Evolutionary conservation across 1,139 yeast genomes (phyloP), one percentile per base, ranked within the genome.

Genomic region (Arxiozyma telluris): DNA sequence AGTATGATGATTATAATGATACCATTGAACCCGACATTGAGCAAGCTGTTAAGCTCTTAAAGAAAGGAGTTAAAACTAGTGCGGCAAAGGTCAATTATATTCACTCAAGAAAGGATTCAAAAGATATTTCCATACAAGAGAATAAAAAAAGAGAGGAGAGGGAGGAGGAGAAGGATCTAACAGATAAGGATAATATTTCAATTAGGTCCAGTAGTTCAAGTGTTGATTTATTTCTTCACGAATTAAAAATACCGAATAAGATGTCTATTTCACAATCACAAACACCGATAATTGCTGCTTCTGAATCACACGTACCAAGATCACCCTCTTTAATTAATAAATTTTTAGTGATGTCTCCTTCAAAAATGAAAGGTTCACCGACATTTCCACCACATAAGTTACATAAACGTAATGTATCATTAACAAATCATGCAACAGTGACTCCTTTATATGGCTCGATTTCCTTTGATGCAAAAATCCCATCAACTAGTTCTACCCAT

Each of bases 11-110:
- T 15, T 43, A 42, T 44, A 42, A 51, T 44, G 47, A 47, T 5
- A 53, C 58, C 6, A 44, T 59, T 17, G 62, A 57, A 25, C 63
- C 65, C 11, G 56, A 55, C 22, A 57, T 62, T 21, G 61, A 60
- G 47, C 56, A 61, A 48, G 65, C 65, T 8, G 60, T 59, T 1
- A 47, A 56, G 41, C 50, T 61, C 2, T 51, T 61, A 22, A 59
- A 53, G 44, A 50, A 51, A 25, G 62, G 61, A 30, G 58, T 59
- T 52, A 45, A 44, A 41, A 41, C 50, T 11, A 43, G 25, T 18
- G 47, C 11, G 18, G 22, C 57, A 17, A 41, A 48, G 30, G 47
- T 48, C 41, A 47, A 49, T 41, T 22, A 48, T 25, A 30, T 30
- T 22, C 42, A 22, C 11, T 21, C 27, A 12, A 23, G 17, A n/a